Conservation (phyloP, 1,284 basidiomycete species). For the Volvariella volvacea region DNA sequence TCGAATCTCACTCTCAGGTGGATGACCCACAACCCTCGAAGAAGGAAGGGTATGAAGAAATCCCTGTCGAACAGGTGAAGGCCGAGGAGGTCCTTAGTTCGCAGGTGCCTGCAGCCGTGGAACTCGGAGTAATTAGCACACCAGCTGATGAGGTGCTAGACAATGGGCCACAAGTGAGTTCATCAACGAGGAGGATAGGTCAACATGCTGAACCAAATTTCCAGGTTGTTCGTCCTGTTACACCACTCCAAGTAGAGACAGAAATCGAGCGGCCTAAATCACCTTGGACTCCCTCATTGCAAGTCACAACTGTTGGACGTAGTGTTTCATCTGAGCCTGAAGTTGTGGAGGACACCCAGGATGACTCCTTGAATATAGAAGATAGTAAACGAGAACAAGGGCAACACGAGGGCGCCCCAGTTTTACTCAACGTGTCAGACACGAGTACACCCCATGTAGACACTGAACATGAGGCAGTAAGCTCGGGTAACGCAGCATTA, state of each 20-base stretch:
- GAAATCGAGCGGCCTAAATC: conserved; percentile 17
- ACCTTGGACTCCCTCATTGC: conserved; percentile 19
- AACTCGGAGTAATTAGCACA: no score
- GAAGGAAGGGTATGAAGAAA: no score
- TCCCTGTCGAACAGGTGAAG: no score
- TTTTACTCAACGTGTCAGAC: conserved; percentile 1
- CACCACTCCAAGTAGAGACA: conserved; percentile 3
- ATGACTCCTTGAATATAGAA: background rate
- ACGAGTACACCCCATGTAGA: background rate
- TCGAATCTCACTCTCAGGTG: no score
- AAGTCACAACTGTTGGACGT: conserved; percentile 18
- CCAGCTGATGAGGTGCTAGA: no score
- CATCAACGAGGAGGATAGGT: no score
- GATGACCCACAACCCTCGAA: no score
- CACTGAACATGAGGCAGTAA: background rate
- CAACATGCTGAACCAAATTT: no score
- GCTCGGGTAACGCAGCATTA: background rate
- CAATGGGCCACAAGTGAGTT: no score
- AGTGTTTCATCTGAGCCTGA: conserved; percentile 7
- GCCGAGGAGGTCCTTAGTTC: no score
- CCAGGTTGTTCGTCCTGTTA: background rate
- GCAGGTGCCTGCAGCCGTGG: no score
- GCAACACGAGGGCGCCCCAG: background rate
- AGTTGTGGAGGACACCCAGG: conserved; percentile 8
- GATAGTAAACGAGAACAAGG: background rate